Evolutionary conservation across 2,329 filamentous ascomycete species (phyloP).

Genomic region (Tolypocladium ovalisporum): DNA sequence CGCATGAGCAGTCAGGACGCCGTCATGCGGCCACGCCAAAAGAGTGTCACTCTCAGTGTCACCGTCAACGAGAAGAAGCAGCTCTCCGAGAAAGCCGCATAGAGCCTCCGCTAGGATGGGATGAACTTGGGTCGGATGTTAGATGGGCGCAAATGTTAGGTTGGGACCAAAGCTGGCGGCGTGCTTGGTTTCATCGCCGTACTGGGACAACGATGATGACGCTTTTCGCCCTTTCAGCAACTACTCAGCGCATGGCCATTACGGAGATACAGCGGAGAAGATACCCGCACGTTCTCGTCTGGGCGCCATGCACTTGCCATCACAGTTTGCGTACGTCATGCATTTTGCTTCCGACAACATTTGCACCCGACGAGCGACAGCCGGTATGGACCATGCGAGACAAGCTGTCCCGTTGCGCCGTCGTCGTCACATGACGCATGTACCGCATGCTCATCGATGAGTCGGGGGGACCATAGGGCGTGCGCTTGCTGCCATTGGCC

Average conservation of each 20-base stretch:
- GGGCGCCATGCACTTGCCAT: background rate
- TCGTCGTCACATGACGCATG: background rate
- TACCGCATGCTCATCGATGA: background rate
- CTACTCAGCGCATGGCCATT: background rate
- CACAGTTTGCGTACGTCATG: background rate
- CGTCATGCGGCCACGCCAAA: slow-evolving; percentile 54
- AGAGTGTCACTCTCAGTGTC: slow-evolving; percentile 16
- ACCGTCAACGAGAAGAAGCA: slow-evolving; percentile 24
- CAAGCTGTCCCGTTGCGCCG: background rate
- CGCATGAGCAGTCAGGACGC: slow-evolving; percentile 86
- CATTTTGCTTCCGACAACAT: background rate
- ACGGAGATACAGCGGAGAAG: background rate
- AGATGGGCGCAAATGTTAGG: background rate
- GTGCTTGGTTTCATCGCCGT: background rate
- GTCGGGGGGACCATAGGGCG: background rate
- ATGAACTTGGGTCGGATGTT: background rate
- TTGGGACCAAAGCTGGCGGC: background rate
- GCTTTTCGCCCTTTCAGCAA: background rate
- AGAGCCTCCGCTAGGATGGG: background rate
- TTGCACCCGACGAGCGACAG: background rate
- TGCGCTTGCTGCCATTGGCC: background rate
- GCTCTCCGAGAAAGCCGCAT: slow-evolving; percentile 21
- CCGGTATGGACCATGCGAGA: background rate
- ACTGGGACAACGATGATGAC: background rate
- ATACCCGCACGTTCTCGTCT: background rate